A percentile compares a stretch with the other conserved stretches of the same genome.
These are phyloP conservation scores for Penicillium sp. DNA, from an alignment of 2,329 filamentous ascomycete species.

Conservation along the genomic window DNA sequence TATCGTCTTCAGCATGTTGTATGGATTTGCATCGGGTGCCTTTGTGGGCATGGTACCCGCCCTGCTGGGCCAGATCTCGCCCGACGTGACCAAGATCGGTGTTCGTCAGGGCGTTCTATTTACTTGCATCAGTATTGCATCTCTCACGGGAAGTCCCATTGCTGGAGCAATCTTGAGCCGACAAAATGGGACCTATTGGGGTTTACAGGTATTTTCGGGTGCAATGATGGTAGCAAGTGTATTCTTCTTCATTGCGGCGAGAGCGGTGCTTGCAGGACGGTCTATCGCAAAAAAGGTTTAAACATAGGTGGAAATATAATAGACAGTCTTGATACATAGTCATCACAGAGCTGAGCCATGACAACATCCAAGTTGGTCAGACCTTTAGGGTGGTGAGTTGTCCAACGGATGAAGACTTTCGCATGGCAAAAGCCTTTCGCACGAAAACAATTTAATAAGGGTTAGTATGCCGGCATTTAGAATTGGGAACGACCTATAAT, in stretches of 20 bases:
- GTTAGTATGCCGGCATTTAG: too few relatives aligned
- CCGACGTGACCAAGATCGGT: slow-evolving; percentile 64
- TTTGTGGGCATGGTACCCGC: slow-evolving; percentile 62
- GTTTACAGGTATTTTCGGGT: slow-evolving; percentile 65
- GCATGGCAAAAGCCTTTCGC: too few relatives aligned
- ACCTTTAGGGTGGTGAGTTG: neutral
- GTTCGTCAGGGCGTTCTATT: slow-evolving; percentile 64
- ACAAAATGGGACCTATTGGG: slow-evolving; percentile 52
- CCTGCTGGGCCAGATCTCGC: slow-evolving; percentile 65
- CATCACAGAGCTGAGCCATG: neutral
- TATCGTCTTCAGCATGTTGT: slow-evolving; percentile 62
- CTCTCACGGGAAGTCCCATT: slow-evolving; percentile 65
- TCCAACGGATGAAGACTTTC: neutral
- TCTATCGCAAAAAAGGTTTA: slow-evolving; percentile 3
- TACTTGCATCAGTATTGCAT: slow-evolving; percentile 59
- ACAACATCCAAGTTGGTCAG: neutral
- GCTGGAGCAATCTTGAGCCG: slow-evolving; percentile 58
- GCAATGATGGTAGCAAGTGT: slow-evolving; percentile 47
- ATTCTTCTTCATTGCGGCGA: slow-evolving; percentile 35
- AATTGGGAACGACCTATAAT: too few relatives aligned
- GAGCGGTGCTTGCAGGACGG: slow-evolving; percentile 3
- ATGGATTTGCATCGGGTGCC: slow-evolving; percentile 66
- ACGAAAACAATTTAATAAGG: too few relatives aligned
- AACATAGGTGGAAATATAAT: neutral
- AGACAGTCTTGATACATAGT: neutral